Evolutionary conservation across 2,329 filamentous ascomycete genomes (phyloP), one percentile per base, ranked within the genome.

Genomic region (Blastomyces silverae): DNA sequence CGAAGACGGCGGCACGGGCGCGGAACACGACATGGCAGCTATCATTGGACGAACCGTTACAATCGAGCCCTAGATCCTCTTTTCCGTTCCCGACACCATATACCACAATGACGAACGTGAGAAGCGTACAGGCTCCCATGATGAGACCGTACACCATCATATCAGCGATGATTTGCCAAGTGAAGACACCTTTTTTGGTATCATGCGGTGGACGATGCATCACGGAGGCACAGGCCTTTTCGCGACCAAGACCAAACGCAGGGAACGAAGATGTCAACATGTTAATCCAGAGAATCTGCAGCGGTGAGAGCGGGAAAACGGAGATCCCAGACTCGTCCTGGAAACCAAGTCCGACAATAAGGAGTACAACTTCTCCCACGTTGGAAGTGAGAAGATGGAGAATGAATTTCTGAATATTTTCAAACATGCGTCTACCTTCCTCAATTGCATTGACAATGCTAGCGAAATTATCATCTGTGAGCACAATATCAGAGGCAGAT

Each of bases 401-500:
- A 42, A 86, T 79, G 67, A 86, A 86, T 67, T 93, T 93, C 72
- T 94, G 89, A 68, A 94, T 92, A 72, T 94, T 94, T 76, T 93
- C 89, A 73, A 92, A 93, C 82, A 93, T 91, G 70, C 90, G 84
- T 17, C 91, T 85, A 20, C 91, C 91, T 77, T 94, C 89, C 69
- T 90, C 88, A 68, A 94, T 90, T 5, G 90, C 90, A 46, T 89
- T 85, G 22, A 94, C 87, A 68, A 95, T 94, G 1, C 87, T 90
- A 69, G 91, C 90, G 77, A 95, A 95, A 78, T 93, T 92, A 79
- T 94, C 91, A 73, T 94, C 90, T 0, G 89, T 87, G 6, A 80
- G 72, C 4, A 80, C 78, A 69, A 80, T 80, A 65, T 80, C 88
- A 22, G 88, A 84, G 0, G 90, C 90, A 55, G 89, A 89, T 76